Conservation (phyloP, 148 eudicot species). For the Rhododendron ovatum region DNA sequence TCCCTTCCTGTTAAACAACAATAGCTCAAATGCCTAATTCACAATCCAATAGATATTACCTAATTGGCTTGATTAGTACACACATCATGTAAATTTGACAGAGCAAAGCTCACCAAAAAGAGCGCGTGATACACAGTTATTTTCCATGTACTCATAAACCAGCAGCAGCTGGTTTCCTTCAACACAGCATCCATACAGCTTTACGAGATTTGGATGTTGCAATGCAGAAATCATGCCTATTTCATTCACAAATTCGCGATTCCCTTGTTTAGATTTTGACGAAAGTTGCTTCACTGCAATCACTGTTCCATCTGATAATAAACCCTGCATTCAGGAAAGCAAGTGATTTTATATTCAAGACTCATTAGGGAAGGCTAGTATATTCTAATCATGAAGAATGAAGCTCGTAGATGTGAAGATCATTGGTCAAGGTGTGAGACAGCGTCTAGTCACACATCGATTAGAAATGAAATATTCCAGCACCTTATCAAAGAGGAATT, state of each 20-base stretch:
- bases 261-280: conserved; percentile 54
- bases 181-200: conserved; percentile 57
- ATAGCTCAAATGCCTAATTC: background rate
- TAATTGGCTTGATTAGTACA: background rate
- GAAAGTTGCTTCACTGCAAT: conserved; percentile 63
- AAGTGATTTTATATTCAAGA: background rate
- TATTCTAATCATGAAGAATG: background rate
- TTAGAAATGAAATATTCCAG: conserved; percentile 1
- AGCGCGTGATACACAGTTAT: conserved; percentile 46
- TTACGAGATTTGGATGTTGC: conserved; percentile 54
- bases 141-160: conserved; percentile 60
- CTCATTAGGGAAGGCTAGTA: background rate
- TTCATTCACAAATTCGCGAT: conserved; percentile 53
- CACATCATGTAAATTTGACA: background rate
- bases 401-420: background rate
- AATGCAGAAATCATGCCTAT: conserved; percentile 56
- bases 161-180: conserved; percentile 54
- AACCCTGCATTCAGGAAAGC: conserved; percentile 31
- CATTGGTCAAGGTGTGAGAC: background rate
- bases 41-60: background rate
- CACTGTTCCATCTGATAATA: conserved; percentile 43
- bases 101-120: conserved; percentile 39
- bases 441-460: background rate
- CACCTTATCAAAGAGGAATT: background rate
- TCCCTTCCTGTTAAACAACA: conserved; percentile 27